A percentile compares a stretch with the other conserved stretches of the same genome.
Conservation (phyloP, 441 rosid species). For the Viola pubescens region DNA sequence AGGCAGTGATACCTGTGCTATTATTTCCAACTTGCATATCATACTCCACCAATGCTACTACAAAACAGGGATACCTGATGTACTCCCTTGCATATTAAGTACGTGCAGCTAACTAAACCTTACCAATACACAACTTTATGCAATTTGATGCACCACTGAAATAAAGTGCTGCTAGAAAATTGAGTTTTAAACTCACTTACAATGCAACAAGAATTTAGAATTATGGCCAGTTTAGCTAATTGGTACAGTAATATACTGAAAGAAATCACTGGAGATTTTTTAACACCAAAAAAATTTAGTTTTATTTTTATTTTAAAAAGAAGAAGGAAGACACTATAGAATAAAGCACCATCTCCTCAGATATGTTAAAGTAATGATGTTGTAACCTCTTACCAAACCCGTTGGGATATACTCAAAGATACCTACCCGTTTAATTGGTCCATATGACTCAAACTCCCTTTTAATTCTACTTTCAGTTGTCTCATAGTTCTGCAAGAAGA, state of each 20-base stretch:
- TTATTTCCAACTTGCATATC: constrained; percentile 27
- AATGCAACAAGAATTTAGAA: background rate
- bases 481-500: constrained; percentile 74
- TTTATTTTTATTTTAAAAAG: background rate
- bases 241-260: background rate
- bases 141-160: constrained; percentile 1
- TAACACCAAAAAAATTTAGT: background rate
- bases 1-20: constrained; percentile 35
- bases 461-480: constrained; percentile 83
- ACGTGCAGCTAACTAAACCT: constrained; percentile 13
- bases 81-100: constrained; percentile 15
- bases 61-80: constrained; percentile 20
- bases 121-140: constrained; percentile 17
- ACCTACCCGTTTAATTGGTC: constrained; percentile 98
- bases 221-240: too few species aligned
- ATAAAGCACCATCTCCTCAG: background rate
- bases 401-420: constrained; percentile 40
- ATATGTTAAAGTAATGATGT: constrained; percentile 19
- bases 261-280: constrained; percentile 6
- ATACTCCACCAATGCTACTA: constrained; percentile 25
- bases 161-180: constrained; percentile 6
- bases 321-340: background rate
- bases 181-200: background rate
- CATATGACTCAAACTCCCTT: constrained; percentile 97
- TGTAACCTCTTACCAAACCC: constrained; percentile 74